A percentile compares a stretch with the other conserved stretches of the same genome.
Conservation (phyloP, 768 basidiomycete genomes). For the Tricholoma terreum region DNA sequence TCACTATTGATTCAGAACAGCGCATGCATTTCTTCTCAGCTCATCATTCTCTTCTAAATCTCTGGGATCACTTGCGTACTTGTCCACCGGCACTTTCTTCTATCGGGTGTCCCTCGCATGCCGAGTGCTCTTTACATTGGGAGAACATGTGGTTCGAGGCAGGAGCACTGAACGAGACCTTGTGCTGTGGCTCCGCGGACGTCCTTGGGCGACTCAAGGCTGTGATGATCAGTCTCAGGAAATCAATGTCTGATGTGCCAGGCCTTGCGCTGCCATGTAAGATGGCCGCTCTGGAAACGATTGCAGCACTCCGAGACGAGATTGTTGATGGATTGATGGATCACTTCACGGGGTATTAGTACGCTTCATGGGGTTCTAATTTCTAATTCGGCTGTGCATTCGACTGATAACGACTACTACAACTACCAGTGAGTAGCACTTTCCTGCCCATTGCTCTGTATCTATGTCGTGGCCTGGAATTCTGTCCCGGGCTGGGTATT, state of each 20-base stretch:
- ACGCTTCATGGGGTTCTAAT: no score
- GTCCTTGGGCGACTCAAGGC: constrained; percentile 55
- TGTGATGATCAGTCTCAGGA: constrained; percentile 39
- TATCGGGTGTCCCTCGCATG: constrained; percentile 46
- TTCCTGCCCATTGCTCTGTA: background rate
- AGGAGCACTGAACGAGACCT: constrained; percentile 43
- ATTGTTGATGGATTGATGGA: constrained; percentile 36
- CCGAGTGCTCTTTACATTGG: constrained; percentile 49
- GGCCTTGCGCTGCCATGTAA: constrained; percentile 40
- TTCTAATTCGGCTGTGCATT: background rate
- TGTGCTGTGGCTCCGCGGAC: constrained; percentile 46
- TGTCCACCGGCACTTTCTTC: constrained; percentile 42
- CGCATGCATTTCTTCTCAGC: constrained; percentile 56
- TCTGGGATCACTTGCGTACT: constrained; percentile 52
- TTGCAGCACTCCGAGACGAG: constrained; percentile 37
- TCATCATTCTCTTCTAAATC: constrained; percentile 48
- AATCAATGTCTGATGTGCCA: constrained; percentile 30
- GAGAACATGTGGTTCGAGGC: constrained; percentile 50
- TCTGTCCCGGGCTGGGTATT: background rate
- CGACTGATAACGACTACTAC: background rate
- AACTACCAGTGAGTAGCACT: background rate
- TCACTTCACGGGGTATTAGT: constrained; percentile 31
- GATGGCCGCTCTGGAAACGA: constrained; percentile 42
- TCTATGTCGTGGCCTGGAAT: background rate
- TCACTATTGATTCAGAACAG: constrained; percentile 29